Base-by-base conservation (phyloP, 2,329 filamentous ascomycete species). In the Epicoccum sorghinum region DNA sequence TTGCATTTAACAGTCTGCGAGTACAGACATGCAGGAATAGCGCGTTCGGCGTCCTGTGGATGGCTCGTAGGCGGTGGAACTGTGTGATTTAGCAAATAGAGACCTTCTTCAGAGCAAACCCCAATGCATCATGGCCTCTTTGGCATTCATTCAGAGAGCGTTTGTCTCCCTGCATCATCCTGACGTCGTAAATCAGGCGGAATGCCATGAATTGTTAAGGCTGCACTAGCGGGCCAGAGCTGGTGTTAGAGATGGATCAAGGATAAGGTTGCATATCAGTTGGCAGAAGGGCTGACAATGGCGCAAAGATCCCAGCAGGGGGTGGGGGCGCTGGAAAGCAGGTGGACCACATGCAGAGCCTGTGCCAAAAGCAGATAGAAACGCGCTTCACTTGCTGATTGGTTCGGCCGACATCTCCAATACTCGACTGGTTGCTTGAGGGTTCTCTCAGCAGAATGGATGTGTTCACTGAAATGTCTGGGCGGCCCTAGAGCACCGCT, bases 321-420 rank as follows among this genome's bases (percentile, higher is more conserved):
- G 45, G 40, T 12, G 24, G 27, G 27, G 27, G 27, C 27, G 27
- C 18, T 27, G 50, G 12, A 30, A 39, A 35, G 39, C 40, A 39
- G 37, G 40, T 48, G 51, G 39, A 35, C 35, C 39, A 47, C 35
- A 54, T 7, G 40, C 39, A 48, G n/a, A 44, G 40, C 18, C 35
- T 53, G 50, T 47, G 43, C 50, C 50, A 33, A 39, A 44, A 54
- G 51, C 23, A 44, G 39, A 36, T 39, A 23, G 43, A 35, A 35
- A 40, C 39, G 39, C 38, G 45, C 39, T 12, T 40, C 45, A 40
- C 12, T 4, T 27, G 10, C 14, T 54, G 13, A 54, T 54, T 49
- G 45, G 52, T 13, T 13, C 52, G 52, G 40, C 10, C 18, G 14
- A 24, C 12, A 8, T 14, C 2, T 29, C 46, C 52, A n/a, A 33